phyloP scores from a whole-genome alignment of 1,284 basidiomycete species.

The Tylopilus orsonianus region DNA sequence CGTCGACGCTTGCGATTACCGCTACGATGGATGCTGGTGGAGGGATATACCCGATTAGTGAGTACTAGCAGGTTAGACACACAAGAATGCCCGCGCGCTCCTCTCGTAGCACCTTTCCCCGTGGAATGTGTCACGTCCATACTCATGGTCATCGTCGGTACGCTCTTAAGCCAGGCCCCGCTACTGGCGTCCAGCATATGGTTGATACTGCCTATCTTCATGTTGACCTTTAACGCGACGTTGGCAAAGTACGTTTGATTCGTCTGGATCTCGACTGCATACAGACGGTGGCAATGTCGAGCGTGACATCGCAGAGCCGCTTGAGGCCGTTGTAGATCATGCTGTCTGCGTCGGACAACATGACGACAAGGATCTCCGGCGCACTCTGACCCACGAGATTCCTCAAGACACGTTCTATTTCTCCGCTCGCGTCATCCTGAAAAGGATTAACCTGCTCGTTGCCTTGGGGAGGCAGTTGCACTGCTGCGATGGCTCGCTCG shows the following conservation, averaged over 20 bases:
- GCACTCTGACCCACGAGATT: conserved; percentile 28
- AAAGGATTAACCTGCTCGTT: conserved; percentile 4
- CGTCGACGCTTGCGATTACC: conserved; percentile 71
- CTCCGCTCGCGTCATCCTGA: conserved; percentile 9
- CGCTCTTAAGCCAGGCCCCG: conserved; percentile 54
- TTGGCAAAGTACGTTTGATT: conserved; percentile 37
- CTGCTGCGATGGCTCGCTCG: conserved; percentile 5
- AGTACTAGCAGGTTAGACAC: background rate
- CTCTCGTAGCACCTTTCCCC: conserved; percentile 46
- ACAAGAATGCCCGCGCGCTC: conserved; percentile 43
- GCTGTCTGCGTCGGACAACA: conserved; percentile 67
- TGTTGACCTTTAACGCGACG: conserved; percentile 58
- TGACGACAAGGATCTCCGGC: conserved; percentile 44
- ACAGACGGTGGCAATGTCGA: conserved; percentile 70
- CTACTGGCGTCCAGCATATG: conserved; percentile 55
- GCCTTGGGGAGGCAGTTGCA: conserved; percentile 5
- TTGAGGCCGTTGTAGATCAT: conserved; percentile 72
- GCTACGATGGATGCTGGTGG: conserved; percentile 64
- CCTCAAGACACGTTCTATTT: conserved; percentile 25
- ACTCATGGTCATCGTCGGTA: conserved; percentile 75
- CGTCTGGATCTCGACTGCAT: conserved; percentile 52
- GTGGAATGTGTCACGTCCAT: conserved; percentile 81
- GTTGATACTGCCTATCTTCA: conserved; percentile 78
- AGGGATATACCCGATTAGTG: background rate
- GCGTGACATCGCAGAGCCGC: conserved; percentile 60